Conservation (phyloP, 192 early-diverging fungal species). For the Backusella sp. region DNA sequence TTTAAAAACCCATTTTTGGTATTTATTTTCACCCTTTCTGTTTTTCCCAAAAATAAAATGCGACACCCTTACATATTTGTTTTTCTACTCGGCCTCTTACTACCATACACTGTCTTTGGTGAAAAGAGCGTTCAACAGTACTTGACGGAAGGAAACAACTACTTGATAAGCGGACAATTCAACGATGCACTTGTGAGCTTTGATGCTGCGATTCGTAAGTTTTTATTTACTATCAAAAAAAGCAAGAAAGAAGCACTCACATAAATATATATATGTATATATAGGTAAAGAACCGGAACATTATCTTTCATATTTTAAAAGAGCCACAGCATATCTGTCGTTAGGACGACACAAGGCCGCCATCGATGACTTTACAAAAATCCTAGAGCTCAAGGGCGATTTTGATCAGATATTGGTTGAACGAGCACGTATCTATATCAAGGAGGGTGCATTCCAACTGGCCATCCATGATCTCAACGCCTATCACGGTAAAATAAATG, state of each 20-base stretch:
- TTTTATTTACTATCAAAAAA: background rate
- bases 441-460: slow-evolving; percentile 62
- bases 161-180: slow-evolving; percentile 41
- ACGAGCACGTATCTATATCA: slow-evolving; percentile 65
- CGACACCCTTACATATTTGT: slow-evolving; percentile 20
- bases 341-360: slow-evolving; percentile 73
- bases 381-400: slow-evolving; percentile 77
- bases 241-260: background rate
- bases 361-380: slow-evolving; percentile 77
- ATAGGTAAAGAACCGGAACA: slow-evolving; percentile 73
- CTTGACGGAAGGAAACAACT: slow-evolving; percentile 42
- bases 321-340: slow-evolving; percentile 80
- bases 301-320: slow-evolving; percentile 85
- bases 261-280: background rate
- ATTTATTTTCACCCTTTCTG: background rate
- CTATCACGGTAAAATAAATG: slow-evolving; percentile 8
- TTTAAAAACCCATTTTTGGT: background rate
- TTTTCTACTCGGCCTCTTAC: slow-evolving; percentile 26
- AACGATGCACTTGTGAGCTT: slow-evolving; percentile 63
- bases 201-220: slow-evolving; percentile 63
- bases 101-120: background rate
- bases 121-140: slow-evolving; percentile 41
- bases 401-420: slow-evolving; percentile 78
- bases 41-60: background rate
- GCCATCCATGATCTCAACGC: slow-evolving; percentile 62